Evolutionary conservation across 1,139 yeast species (phyloP), one percentile per base, ranked within the genome.

Genomic region (Yamadazyma friedrichii): DNA sequence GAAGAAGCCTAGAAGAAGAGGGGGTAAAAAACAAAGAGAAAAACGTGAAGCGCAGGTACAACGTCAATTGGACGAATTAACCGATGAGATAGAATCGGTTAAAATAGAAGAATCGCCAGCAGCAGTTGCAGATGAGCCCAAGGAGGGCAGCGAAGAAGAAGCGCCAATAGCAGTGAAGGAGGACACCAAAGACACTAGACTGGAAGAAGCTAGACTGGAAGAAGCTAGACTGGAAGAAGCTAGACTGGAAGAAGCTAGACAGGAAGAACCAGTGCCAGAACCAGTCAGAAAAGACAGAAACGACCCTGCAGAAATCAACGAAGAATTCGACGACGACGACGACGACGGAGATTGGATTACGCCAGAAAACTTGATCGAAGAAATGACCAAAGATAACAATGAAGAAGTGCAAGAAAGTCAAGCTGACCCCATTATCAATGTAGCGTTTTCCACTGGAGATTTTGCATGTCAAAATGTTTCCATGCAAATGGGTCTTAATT

Each of bases 331-430:
- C 33, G 84, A 68, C 39, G 74, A 71, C 3, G 84, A 84, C 44
- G 94, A 85, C 50, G 96, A 86, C 50, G 96, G 94, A 16, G 97
- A 88, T 39, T 93, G 98, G 98, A 94, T 93, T 53, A 88, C 96
- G 0, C 85, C 93, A 5, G 96, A 87, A 6, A 91, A 89, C 54
- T 63, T 93, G 33, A 72, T 77, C 35, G 88, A 84, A 52, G 81
- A 80, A 41, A 71, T 87, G 58, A 61, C 80, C 36, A 83, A 82
- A 57, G 91, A 86, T 50, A 74, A 74, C 42, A 80, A 70, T 32
- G 80, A 73, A 52, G 60, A 80, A 67, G 39, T 58, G 63, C 13
- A 50, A 45, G 41, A 52, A 46, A 13, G 40, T 46, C 40, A 31
- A 9, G 55, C 59, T 17, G 53, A 50, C 1, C 59, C 65, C 9